These are phyloP conservation scores for Kentomonas sorsogonicus DNA, from an alignment of 208 protist genomes.

Conservation along the genomic window DNA sequence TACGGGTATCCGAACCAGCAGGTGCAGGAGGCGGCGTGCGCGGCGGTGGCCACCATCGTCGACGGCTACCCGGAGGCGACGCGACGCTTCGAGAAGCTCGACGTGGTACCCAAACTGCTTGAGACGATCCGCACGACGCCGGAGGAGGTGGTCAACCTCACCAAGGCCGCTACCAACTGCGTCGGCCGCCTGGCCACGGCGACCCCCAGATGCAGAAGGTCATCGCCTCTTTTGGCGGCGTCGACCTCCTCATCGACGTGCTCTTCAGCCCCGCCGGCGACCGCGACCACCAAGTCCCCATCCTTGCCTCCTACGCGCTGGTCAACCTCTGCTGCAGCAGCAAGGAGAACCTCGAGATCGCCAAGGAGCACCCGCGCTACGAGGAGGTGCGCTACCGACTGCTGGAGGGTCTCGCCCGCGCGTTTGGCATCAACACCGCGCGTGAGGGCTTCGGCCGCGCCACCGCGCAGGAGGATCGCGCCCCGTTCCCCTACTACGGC, in stretches of 20 bases:
- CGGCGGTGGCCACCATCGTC: slow-evolving; percentile 78
- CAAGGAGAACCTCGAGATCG: slow-evolving; percentile 63
- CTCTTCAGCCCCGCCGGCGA: slow-evolving; percentile 78
- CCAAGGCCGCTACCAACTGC: slow-evolving; percentile 84
- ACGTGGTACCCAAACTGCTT: slow-evolving; percentile 82
- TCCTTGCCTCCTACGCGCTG: slow-evolving; percentile 85
- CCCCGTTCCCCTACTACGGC: slow-evolving; percentile 83
- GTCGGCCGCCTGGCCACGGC: slow-evolving; percentile 82
- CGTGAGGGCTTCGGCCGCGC: slow-evolving; percentile 79
- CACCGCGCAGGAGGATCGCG: slow-evolving; percentile 65
- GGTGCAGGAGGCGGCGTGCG: slow-evolving; percentile 86
- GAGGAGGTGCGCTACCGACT: slow-evolving; percentile 83
- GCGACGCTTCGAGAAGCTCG: slow-evolving; percentile 50
- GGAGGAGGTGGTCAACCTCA: slow-evolving; percentile 82
- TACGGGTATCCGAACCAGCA: slow-evolving; percentile 88
- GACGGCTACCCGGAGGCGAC: slow-evolving; percentile 62
- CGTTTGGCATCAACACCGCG: slow-evolving; percentile 77
- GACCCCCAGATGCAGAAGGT: slow-evolving; percentile 66
- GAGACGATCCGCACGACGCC: slow-evolving; percentile 81
- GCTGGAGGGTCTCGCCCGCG: slow-evolving; percentile 82
- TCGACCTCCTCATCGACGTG: slow-evolving; percentile 82
- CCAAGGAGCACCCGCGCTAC: slow-evolving; percentile 65
- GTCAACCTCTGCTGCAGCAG: slow-evolving; percentile 89
- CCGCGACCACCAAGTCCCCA: slow-evolving; percentile 86
- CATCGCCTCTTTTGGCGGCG: slow-evolving; percentile 72